These are phyloP conservation scores for Pseudovirgaria hyperparasitica DNA, from an alignment of 2,329 filamentous ascomycete species.

Conservation along the genomic window DNA sequence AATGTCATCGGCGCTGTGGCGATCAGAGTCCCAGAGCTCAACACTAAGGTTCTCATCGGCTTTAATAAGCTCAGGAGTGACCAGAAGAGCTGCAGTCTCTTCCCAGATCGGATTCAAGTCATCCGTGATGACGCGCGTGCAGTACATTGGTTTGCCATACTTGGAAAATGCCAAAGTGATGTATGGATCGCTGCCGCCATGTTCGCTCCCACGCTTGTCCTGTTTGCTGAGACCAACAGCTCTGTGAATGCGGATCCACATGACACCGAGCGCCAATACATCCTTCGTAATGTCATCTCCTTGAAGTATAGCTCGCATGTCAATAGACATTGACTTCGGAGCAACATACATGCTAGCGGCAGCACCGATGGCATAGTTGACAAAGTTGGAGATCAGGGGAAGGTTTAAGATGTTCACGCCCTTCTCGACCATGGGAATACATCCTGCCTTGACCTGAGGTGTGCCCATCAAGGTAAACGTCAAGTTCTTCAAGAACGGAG, in stretches of 20 bases:
- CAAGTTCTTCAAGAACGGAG: slow-evolving; percentile 82
- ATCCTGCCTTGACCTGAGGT: slow-evolving; percentile 79
- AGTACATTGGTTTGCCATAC: slow-evolving; percentile 96
- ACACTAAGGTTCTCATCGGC: slow-evolving; percentile 86
- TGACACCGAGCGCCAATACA: slow-evolving; percentile 69
- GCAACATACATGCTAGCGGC: slow-evolving; percentile 86
- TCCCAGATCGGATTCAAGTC: slow-evolving; percentile 89
- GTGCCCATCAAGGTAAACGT: slow-evolving; percentile 92
- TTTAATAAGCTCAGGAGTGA: slow-evolving; percentile 83
- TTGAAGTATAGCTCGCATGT: slow-evolving; percentile 79
- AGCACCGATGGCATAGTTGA: slow-evolving; percentile 85
- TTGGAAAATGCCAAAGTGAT: slow-evolving; percentile 93
- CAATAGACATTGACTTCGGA: slow-evolving; percentile 85
- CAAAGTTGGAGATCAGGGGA: slow-evolving; percentile 88
- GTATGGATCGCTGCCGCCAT: slow-evolving; percentile 88
- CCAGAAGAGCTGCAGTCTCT: slow-evolving; percentile 71
- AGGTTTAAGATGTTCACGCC: slow-evolving; percentile 87
- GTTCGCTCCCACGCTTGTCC: slow-evolving; percentile 66
- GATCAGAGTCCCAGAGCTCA: slow-evolving; percentile 92
- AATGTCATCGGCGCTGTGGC: slow-evolving; percentile 83
- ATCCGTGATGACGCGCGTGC: slow-evolving; percentile 89
- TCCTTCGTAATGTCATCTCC: slow-evolving; percentile 90
- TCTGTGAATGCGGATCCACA: slow-evolving; percentile 86
- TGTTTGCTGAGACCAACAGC: slow-evolving; percentile 84
- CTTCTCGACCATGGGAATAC: slow-evolving; percentile 81